A percentile compares a stretch with the other conserved stretches of the same genome.
These are phyloP conservation scores for Ampelomyces quisqualis DNA, from an alignment of 2,329 filamentous ascomycete genomes.

Conservation along the genomic window DNA sequence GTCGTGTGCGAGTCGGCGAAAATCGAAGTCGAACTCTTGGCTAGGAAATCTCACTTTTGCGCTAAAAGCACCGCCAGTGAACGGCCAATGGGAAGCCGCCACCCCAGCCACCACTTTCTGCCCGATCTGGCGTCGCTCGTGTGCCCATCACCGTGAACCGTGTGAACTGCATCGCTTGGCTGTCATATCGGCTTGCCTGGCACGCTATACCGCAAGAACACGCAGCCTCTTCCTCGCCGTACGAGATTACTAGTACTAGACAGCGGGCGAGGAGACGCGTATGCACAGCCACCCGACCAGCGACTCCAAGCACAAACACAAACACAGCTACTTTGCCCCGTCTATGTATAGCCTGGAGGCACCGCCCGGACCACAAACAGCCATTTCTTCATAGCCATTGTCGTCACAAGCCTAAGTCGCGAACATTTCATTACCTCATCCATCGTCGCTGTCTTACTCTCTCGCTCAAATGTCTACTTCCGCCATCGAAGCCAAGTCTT, in stretches of 20 bases:
- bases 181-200: slow-evolving; percentile 15
- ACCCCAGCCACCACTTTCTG: slow-evolving; percentile 8
- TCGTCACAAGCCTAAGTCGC: slow-evolving; percentile 15
- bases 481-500: slow-evolving; percentile 74
- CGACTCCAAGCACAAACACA: slow-evolving; percentile 23
- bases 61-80: slow-evolving; percentile 18
- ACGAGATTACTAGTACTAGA: slow-evolving; percentile 10
- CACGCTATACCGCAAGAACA: slow-evolving; percentile 13
- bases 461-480: slow-evolving; percentile 31
- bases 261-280: slow-evolving; percentile 18
- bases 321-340: slow-evolving; percentile 23
- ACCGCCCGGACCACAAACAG: slow-evolving; percentile 8
- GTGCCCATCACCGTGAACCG: slow-evolving; percentile 10
- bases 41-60: slow-evolving; percentile 16
- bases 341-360: slow-evolving; percentile 18
- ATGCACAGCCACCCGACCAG: slow-evolving; percentile 38
- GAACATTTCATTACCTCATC: slow-evolving; percentile 10
- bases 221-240: slow-evolving; percentile 16
- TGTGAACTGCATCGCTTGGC: slow-evolving; percentile 14
- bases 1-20: slow-evolving; percentile 33
- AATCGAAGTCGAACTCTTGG: slow-evolving; percentile 23
- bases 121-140: slow-evolving; percentile 5
- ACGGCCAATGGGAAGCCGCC: slow-evolving; percentile 1
- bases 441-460: slow-evolving; percentile 10
- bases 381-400: slow-evolving; percentile 6